Evolutionary conservation across 2,329 filamentous ascomycete genomes (phyloP).

Genomic region (Aspergillus hortae): DNA sequence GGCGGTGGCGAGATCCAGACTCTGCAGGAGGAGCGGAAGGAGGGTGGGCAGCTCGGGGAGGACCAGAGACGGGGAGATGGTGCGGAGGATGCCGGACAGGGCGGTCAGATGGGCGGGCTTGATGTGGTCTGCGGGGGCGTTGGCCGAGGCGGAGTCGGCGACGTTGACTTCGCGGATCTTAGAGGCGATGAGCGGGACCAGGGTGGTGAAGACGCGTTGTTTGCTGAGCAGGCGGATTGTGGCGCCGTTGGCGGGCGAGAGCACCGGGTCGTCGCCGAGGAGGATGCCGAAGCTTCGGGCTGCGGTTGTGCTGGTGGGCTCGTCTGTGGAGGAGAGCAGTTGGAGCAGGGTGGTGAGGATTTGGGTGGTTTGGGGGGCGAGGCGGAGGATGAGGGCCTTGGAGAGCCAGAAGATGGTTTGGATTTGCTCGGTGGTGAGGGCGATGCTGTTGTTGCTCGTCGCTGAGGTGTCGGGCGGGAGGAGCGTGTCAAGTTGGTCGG

Average conservation of each 20-base stretch:
- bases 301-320: slow-evolving; percentile 48
- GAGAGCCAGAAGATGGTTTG: slow-evolving; percentile 58
- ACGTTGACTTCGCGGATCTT: slow-evolving; percentile 48
- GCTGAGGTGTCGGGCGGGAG: slow-evolving; percentile 19
- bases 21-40: slow-evolving; percentile 60
- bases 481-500: slow-evolving; percentile 30
- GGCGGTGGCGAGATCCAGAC: slow-evolving; percentile 52
- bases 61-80: slow-evolving; percentile 58
- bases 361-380: slow-evolving; percentile 45
- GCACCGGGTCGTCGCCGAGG: slow-evolving; percentile 58
- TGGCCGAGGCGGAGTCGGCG: slow-evolving; percentile 24
- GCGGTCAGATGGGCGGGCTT: slow-evolving; percentile 64
- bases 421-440: slow-evolving; percentile 38
- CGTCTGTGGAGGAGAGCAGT: slow-evolving; percentile 42
- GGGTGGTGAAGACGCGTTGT: slow-evolving; percentile 60
- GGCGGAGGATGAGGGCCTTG: slow-evolving; percentile 58
- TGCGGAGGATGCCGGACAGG: slow-evolving; percentile 58
- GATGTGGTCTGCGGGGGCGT: slow-evolving; percentile 24
- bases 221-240: slow-evolving; percentile 60
- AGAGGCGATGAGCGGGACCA: slow-evolving; percentile 54
- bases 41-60: slow-evolving; percentile 57
- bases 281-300: slow-evolving; percentile 59
- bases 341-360: slow-evolving; percentile 51
- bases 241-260: slow-evolving; percentile 60
- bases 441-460: slow-evolving; percentile 19